Conservation (phyloP, 2,329 filamentous ascomycete species). For the Teratosphaeriaceae sp. region DNA sequence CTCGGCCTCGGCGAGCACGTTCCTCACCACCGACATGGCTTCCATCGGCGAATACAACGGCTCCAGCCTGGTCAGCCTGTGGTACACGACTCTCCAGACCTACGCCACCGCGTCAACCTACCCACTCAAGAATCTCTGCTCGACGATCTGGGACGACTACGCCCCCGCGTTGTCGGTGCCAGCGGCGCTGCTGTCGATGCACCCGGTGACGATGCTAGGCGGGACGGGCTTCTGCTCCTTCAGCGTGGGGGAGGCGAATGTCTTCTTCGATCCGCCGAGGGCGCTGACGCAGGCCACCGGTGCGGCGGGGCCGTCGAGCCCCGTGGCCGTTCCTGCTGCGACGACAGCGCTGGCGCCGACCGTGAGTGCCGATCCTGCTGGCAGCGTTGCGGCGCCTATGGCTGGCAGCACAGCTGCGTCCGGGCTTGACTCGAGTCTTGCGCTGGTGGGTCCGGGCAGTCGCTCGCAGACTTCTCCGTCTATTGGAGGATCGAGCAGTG, state of each 20-base stretch:
- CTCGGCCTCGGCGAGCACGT: not conserved
- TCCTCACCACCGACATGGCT: not conserved
- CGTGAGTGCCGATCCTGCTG: not conserved
- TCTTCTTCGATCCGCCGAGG: conserved; percentile 19
- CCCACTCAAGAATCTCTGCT: conserved; percentile 14
- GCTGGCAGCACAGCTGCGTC: no score
- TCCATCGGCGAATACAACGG: not conserved
- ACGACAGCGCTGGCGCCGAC: conserved; percentile 2
- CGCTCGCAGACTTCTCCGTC: no score
- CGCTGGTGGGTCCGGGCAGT: no score
- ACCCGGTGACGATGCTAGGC: not conserved
- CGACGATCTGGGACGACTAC: conserved; percentile 21
- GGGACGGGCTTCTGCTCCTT: conserved; percentile 6
- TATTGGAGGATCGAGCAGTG: no score
- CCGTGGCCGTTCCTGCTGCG: not conserved
- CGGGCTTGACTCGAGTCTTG: no score
- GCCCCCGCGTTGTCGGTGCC: conserved; percentile 15
- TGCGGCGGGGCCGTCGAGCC: not conserved
- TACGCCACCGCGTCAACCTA: no score
- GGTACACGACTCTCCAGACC: no score
- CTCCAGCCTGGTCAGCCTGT: no score
- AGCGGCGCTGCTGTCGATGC: conserved; percentile 12
- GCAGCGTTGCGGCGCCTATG: not conserved
- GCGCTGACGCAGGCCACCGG: conserved; percentile 8
- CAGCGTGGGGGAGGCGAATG: conserved; percentile 6